These are phyloP conservation scores for Syncephalis fuscata DNA, from an alignment of 371 early-diverging fungal species.

Conservation along the genomic window DNA sequence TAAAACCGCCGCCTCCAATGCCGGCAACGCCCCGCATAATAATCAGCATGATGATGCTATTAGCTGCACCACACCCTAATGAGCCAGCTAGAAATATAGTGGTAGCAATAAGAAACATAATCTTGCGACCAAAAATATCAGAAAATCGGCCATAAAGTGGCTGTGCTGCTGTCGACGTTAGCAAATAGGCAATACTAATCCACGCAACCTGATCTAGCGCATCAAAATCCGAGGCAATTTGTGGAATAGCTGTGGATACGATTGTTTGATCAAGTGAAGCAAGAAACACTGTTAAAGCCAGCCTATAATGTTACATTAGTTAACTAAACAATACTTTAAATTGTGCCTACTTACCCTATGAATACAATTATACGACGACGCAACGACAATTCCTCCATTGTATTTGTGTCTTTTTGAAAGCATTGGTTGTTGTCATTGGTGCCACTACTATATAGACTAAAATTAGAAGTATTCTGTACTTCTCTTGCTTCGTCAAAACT, in stretches of 20 bases:
- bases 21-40: slow-evolving; percentile 38
- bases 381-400: no score
- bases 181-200: slow-evolving; percentile 31
- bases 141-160: slow-evolving; percentile 37
- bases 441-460: no score
- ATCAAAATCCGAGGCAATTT: slow-evolving; percentile 7
- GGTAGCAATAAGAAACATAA: slow-evolving; percentile 21
- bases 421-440: no score
- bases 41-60: slow-evolving; percentile 41
- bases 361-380: background rate
- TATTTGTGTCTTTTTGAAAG: no score
- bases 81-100: slow-evolving; percentile 27
- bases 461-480: no score
- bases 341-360: background rate
- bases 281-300: slow-evolving; percentile 3
- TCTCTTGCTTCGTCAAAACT: no score
- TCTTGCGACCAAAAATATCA: slow-evolving; percentile 46
- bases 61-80: slow-evolving; percentile 31
- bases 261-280: slow-evolving; percentile 9
- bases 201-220: slow-evolving; percentile 6
- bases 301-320: background rate
- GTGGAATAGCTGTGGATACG: slow-evolving; percentile 3
- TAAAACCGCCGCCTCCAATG: slow-evolving; percentile 58
- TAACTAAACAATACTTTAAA: background rate
- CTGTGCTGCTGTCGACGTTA: slow-evolving; percentile 29